Evolutionary conservation across 2,329 filamentous ascomycete species (phyloP), one percentile per base, ranked within the genome.

Genomic region (Chaetomium olivaceum): DNA sequence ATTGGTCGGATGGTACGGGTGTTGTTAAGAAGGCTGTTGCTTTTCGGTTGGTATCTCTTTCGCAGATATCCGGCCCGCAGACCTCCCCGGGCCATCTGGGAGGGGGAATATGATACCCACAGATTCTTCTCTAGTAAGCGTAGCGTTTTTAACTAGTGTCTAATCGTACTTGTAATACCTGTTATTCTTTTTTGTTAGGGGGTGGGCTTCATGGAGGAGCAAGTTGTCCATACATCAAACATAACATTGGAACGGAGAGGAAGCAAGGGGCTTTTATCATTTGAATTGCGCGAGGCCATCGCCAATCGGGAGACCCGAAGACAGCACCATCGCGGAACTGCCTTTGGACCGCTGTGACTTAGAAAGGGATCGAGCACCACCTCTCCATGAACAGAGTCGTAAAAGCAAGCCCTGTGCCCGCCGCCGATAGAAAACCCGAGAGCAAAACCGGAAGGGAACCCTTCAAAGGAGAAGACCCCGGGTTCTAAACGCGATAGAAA

Each of bases 401-500:
- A 25, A 54, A 54, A 9, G 6, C 51, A 29, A n/a, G 19, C 12
- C n/a, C n/a, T n/a, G n/a, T n/a, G n/a, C n/a, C n/a, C n/a, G n/a
- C n/a, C n/a, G n/a, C n/a, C n/a, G n/a, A n/a, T n/a, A n/a, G n/a
- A n/a, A n/a, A n/a, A n/a, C n/a, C n/a, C n/a, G n/a, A n/a, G n/a
- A n/a, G 12, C 19, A 19, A 25, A 12, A 19, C 25, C 25, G 8
- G 5, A 39, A 23, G 4, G 19, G 12, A 23, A 36, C 27, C 9
- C 21, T 4, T 9, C 3, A 21, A 9, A 12, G n/a, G 21, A 19
- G 16, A 14, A 25, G n/a, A 16, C 54, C 9, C 11, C 9, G 23
- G 4, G 19, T 4, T 31, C 4, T 64, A 74, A 11, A 96, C 92
- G 82, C 97, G 97, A 79, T 97, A 96, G 78, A 98, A 98, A 80